Conservation (phyloP, 2,329 filamentous ascomycete genomes). For the Immersiporthe knoxdaviesiana region DNA sequence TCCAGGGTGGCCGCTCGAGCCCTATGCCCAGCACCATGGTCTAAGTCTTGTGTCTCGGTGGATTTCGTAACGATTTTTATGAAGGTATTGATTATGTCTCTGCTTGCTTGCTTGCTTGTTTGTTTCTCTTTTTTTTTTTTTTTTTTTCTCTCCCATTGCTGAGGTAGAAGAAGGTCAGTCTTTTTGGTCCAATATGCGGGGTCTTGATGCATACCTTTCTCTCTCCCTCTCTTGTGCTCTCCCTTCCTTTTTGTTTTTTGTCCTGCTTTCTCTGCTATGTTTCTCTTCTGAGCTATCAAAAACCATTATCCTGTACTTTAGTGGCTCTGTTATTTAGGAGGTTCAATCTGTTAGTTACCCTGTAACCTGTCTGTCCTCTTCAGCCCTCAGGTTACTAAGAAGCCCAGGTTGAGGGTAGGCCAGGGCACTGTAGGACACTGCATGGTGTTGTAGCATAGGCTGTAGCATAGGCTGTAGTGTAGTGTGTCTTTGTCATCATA, state of each 20-base stretch:
- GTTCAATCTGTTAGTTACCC: neutral
- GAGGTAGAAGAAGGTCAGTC: too few relatives aligned
- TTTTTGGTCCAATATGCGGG: too few relatives aligned
- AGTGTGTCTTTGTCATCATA: neutral
- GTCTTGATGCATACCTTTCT: too few relatives aligned
- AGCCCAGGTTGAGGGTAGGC: neutral
- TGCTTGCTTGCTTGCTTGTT: too few relatives aligned
- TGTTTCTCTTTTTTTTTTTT: too few relatives aligned
- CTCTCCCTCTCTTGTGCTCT: too few relatives aligned
- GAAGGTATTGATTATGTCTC: too few relatives aligned
- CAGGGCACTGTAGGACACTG: neutral
- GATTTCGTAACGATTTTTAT: too few relatives aligned
- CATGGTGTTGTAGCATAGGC: neutral
- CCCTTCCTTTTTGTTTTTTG: too few relatives aligned
- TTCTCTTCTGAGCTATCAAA: neutral
- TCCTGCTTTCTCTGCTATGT: too few relatives aligned
- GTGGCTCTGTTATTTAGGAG: neutral
- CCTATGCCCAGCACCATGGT: neutral
- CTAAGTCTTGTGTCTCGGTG: neutral
- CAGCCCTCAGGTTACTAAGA: neutral
- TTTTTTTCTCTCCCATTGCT: too few relatives aligned
- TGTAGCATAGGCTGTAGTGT: neutral
- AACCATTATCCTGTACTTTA: neutral
- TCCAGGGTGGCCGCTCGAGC: neutral
- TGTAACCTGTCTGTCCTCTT: neutral